Evolutionary conservation across 2,329 filamentous ascomycete genomes (phyloP).

Genomic region (Venturia oleaginea): DNA sequence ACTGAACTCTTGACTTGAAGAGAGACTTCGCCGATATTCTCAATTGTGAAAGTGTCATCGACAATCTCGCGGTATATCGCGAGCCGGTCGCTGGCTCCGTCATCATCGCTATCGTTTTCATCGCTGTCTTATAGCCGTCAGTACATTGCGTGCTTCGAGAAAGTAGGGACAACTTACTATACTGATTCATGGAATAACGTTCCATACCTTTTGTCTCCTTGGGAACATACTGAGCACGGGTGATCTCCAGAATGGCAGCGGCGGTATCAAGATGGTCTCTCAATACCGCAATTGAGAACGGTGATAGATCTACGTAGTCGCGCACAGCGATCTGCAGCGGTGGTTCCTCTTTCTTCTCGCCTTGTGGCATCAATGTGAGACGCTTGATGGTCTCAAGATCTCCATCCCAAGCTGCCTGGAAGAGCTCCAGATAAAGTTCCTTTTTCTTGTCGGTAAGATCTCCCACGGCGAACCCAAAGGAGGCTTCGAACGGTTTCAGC

Average conservation of each 20-base stretch:
- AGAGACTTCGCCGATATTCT: slow-evolving; percentile 62
- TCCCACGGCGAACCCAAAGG: slow-evolving; percentile 42
- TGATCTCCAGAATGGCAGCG: slow-evolving; percentile 59
- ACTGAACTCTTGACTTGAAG: slow-evolving; percentile 58
- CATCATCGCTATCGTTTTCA: slow-evolving; percentile 21
- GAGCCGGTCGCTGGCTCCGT: slow-evolving; percentile 16
- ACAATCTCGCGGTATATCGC: slow-evolving; percentile 42
- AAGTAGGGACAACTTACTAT: background rate
- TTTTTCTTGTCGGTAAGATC: slow-evolving; percentile 45
- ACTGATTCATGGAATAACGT: slow-evolving; percentile 16
- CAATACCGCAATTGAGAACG: slow-evolving; percentile 60
- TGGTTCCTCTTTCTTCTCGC: slow-evolving; percentile 41
- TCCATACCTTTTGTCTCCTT: slow-evolving; percentile 44
- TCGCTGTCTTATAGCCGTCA: background rate
- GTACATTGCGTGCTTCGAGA: background rate
- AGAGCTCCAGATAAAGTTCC: slow-evolving; percentile 56
- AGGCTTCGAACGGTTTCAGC: slow-evolving; percentile 36
- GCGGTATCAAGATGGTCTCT: slow-evolving; percentile 57
- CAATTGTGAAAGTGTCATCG: slow-evolving; percentile 62
- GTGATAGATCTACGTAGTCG: slow-evolving; percentile 45
- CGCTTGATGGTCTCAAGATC: slow-evolving; percentile 57
- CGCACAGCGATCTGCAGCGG: slow-evolving; percentile 56
- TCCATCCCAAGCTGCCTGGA: slow-evolving; percentile 66
- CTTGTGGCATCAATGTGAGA: slow-evolving; percentile 53
- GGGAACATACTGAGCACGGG: slow-evolving; percentile 57